These are phyloP conservation scores for Zymoseptoria pseudotritici DNA, from an alignment of 2,329 filamentous ascomycete genomes.

Conservation along the genomic window DNA sequence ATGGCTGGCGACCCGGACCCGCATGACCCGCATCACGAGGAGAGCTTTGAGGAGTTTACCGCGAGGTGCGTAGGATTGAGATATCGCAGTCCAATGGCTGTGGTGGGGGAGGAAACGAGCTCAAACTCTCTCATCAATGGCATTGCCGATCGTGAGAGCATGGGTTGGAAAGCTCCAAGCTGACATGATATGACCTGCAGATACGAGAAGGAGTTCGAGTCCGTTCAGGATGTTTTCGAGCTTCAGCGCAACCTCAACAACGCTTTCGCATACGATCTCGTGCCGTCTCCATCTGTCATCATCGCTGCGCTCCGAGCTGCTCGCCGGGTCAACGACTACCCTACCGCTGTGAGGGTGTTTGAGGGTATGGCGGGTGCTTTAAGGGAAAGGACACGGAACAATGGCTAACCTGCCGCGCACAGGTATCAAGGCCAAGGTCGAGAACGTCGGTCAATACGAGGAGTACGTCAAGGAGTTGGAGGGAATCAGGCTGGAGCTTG, in stretches of 20 bases:
- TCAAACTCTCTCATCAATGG: slow-evolving; percentile 25
- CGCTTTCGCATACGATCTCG: slow-evolving; percentile 99
- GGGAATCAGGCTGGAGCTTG: slow-evolving; percentile 85
- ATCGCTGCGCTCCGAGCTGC: slow-evolving; percentile 87
- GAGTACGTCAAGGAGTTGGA: slow-evolving; percentile 93
- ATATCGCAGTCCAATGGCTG: slow-evolving; percentile 8
- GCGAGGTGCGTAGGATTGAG: slow-evolving; percentile 61
- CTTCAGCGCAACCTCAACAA: slow-evolving; percentile 98
- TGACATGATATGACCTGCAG: slow-evolving; percentile 44
- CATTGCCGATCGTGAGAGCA: slow-evolving; percentile 8
- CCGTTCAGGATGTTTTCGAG: slow-evolving; percentile 98
- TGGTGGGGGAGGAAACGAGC: slow-evolving; percentile 12
- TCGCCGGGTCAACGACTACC: slow-evolving; percentile 94
- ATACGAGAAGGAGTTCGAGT: slow-evolving; percentile 99
- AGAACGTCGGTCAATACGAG: slow-evolving; percentile 96
- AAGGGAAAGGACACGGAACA: background rate
- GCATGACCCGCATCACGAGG: slow-evolving; percentile 66
- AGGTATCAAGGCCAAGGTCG: slow-evolving; percentile 99
- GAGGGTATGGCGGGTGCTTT: slow-evolving; percentile 58
- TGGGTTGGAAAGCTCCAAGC: slow-evolving; percentile 1
- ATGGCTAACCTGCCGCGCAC: slow-evolving; percentile 13
- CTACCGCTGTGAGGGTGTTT: slow-evolving; percentile 95
- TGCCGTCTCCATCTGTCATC: slow-evolving; percentile 86
- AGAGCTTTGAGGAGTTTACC: slow-evolving; percentile 98
- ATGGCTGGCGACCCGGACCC: slow-evolving; percentile 23